Base-by-base conservation (phyloP, 495 filamentous ascomycete genomes). In the Tuber melanosporum region DNA sequence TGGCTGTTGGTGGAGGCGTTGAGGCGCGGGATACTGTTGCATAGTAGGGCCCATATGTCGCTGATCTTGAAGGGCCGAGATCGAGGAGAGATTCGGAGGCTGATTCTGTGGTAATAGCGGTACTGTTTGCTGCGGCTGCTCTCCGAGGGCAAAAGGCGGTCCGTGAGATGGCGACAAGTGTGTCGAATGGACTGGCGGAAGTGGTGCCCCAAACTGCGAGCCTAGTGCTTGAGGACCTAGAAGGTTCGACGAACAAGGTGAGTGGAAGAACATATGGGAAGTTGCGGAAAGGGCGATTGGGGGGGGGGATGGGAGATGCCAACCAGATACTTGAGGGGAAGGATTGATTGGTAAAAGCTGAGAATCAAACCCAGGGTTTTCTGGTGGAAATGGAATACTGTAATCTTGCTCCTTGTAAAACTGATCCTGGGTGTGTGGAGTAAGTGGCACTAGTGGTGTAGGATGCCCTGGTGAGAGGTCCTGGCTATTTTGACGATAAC, bases 21-120 rank as follows among this genome's bases (percentile, higher is more conserved):
- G 71, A 39, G 71, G 47, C 19, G 47, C 43, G 26, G 66, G 41
- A 15, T 72, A 46, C 32, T 80, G 71, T 73, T 47, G 71, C 32
- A 66, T 39, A 57, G 45, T 39, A 39, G 77, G 42, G 22, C 62
- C 62, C n/a, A 80, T 75, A 71, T 80, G 78, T 43, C 71, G 77
- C 70, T 80, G 73, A 49, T 76, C 77, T 5, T 75, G 49, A 39
- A 22, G 77, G 57, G 70, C 15, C 36, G 74, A 12, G 71, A 78
- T 80, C 12, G 14, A 17, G 57, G 57, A 32, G 32, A 26, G 26
- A 17, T 45, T 76, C 26, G 77, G 70, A 43, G 73, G 71, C 15
- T 73, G 78, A 57, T 73, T 74, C n/a, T 71, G 71, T 12, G 57
- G 57, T 17, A 36, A 3, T 8, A 19, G 57, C 12, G 57, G 57